phyloP scores from a whole-genome alignment of 139 green algal genomes.

The Spirogloea muscicola region DNA sequence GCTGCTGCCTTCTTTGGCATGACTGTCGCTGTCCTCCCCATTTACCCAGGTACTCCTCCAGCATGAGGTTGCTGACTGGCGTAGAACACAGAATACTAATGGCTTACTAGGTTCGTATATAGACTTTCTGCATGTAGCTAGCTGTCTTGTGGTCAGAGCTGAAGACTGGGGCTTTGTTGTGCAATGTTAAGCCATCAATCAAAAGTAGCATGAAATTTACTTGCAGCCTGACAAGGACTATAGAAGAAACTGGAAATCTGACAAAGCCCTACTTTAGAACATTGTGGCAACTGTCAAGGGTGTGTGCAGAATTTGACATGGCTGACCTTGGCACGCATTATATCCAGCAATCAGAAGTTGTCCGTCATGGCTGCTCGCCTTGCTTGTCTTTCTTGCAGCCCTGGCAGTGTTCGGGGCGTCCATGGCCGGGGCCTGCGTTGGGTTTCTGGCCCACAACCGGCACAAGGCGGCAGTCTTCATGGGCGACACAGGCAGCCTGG shows the following conservation, averaged over 20 bases:
- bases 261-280: background rate
- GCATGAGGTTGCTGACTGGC: background rate
- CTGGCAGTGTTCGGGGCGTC: conserved; percentile 42
- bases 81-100: background rate
- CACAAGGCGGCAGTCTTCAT: conserved; percentile 59
- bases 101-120: background rate
- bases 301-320: background rate
- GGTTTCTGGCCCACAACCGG: conserved; percentile 55
- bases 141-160: background rate
- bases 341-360: background rate
- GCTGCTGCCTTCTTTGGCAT: conserved; percentile 42
- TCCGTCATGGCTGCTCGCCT: background rate
- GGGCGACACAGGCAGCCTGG: conserved; percentile 58
- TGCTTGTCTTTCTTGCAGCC: conserved; percentile 8
- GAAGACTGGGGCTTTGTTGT: background rate
- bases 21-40: conserved; percentile 17
- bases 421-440: conserved; percentile 47
- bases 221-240: background rate
- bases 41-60: conserved; percentile 38
- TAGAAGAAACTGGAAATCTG: background rate
- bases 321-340: background rate
- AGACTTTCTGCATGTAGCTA: background rate
- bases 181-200: background rate
- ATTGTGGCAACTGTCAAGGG: background rate
- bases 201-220: background rate